phyloP scores from a whole-genome alignment of 2,329 filamentous ascomycete genomes.

The Fusarium neocosmosporiellum region DNA sequence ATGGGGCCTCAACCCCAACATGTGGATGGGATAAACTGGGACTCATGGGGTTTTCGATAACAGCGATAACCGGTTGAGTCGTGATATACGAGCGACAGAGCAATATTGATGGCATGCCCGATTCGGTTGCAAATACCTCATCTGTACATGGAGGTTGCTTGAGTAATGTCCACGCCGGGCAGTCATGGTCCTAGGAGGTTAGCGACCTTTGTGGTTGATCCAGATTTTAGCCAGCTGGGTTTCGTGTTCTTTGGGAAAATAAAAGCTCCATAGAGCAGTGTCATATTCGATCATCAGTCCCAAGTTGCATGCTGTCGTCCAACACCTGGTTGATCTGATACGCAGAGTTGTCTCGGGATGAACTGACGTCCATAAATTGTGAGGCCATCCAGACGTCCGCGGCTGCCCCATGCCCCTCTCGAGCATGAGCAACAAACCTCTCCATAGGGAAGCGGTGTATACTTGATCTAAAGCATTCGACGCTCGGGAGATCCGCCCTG shows the following conservation, averaged over 20 bases:
- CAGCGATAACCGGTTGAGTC: background rate
- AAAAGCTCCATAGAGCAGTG: constrained; percentile 5
- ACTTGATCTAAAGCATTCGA: background rate
- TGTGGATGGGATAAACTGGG: constrained; percentile 26
- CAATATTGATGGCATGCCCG: background rate
- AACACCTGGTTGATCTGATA: background rate
- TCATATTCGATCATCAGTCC: background rate
- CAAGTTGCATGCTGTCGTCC: background rate
- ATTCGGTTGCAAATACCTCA: background rate
- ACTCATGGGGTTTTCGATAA: constrained; percentile 36
- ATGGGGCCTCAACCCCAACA: constrained; percentile 23
- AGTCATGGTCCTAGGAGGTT: background rate
- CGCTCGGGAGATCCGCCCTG: background rate
- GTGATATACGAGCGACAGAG: background rate
- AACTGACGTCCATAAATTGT: background rate
- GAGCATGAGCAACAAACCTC: background rate
- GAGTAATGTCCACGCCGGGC: background rate
- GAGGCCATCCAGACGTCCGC: background rate
- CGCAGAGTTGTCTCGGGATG: background rate
- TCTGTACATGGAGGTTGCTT: background rate
- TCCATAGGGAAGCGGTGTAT: constrained; percentile 1
- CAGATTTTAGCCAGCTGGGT: background rate
- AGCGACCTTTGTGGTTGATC: constrained; percentile 4
- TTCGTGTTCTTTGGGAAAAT: background rate
- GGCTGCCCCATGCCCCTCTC: background rate